Percentiles rank a stretch among this genome's conserved stretches.
Evolutionary conservation across 129 eudicot genomes (phyloP).

Genomic region (Pulicaria dysenterica): DNA sequence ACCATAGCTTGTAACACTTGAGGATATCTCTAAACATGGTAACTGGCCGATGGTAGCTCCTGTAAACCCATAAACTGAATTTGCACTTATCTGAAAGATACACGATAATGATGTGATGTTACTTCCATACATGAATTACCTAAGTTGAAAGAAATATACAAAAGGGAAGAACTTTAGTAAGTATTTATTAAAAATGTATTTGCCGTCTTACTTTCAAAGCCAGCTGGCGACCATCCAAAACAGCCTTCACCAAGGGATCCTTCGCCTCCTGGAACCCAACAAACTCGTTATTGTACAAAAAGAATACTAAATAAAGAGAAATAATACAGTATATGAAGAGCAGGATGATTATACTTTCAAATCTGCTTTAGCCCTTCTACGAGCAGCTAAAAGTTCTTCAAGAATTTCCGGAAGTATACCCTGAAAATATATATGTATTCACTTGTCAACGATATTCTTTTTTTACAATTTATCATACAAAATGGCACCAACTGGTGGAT

Average conservation of each 20-base stretch:
- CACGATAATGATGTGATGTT: slow-evolving; percentile 4
- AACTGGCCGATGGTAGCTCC: slow-evolving; percentile 97
- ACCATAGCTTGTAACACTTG: slow-evolving; percentile 99
- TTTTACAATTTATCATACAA: slow-evolving; percentile 4
- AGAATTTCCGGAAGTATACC: slow-evolving; percentile 99
- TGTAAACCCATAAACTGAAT: slow-evolving; percentile 98
- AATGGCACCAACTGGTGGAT: not conserved
- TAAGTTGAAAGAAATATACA: slow-evolving; percentile 11
- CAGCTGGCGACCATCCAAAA: slow-evolving; percentile 97
- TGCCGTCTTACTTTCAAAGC: slow-evolving; percentile 71
- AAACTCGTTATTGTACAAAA: slow-evolving; percentile 9
- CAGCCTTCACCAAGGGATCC: slow-evolving; percentile 97
- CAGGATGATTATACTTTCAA: slow-evolving; percentile 56
- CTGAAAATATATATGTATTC: slow-evolving; percentile 45
- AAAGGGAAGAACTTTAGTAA: not conserved
- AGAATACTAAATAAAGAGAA: not conserved
- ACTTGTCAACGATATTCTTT: slow-evolving; percentile 12
- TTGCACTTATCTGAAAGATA: slow-evolving; percentile 83
- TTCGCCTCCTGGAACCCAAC: slow-evolving; percentile 75
- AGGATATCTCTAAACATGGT: slow-evolving; percentile 96
- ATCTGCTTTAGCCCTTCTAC: slow-evolving; percentile 97
- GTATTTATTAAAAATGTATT: not conserved
- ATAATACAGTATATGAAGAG: slow-evolving; percentile 9
- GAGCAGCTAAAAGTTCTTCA: slow-evolving; percentile 96
- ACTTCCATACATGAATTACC: slow-evolving; percentile 1